Evolutionary conservation across 345 rosid genomes (phyloP), one percentile per base, ranked within the genome.

Genomic region (Arabis alpina): DNA sequence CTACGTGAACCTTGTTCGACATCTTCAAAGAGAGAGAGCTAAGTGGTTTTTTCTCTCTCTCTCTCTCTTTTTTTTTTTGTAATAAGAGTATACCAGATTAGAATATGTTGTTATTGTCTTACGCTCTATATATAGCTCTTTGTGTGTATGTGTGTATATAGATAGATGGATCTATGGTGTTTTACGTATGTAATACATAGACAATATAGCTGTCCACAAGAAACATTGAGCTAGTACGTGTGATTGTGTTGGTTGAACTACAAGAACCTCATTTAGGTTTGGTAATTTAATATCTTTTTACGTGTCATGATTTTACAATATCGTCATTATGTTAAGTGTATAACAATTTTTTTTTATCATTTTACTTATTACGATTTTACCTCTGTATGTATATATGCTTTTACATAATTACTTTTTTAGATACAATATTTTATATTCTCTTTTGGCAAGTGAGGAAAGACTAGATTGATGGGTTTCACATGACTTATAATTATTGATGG

Each of bases 1-100:
- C 61, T 55, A 56, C 65, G 55, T 75, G 79, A 69, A 75, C 70
- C 49, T 62, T 75, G 70, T 54, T 69, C 6, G 79, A 54, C 79
- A 75, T 69, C 11, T 54, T 66, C 37, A 34, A 34, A n/a, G 68
- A 23, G 63, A 59, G 68, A 74, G 47, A 51, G 24, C 7, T 5
- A 32, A 59, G 2, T 25, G 5, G 56, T 60, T 52, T 34, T 66
- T 27, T 71, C 36, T 41, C 59, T 23, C 4, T 32, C 14, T 30
- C 8, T 13, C 9, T 32, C 5, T 42, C 1, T 50, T 0, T 10
- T 12, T 3, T 19, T 3, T 10, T 44, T n/a, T 57, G 10, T 58
- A 32, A 50, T 43, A 14, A 4, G 54, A 52, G 55, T 43, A 54
- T 34, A 54, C 61, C 62, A 71, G 39, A 71, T 54, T 73, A 58